phyloP scores from a whole-genome alignment of 176 grass and related monocot genomes.

The Hsuehochloa calcarea region DNA sequence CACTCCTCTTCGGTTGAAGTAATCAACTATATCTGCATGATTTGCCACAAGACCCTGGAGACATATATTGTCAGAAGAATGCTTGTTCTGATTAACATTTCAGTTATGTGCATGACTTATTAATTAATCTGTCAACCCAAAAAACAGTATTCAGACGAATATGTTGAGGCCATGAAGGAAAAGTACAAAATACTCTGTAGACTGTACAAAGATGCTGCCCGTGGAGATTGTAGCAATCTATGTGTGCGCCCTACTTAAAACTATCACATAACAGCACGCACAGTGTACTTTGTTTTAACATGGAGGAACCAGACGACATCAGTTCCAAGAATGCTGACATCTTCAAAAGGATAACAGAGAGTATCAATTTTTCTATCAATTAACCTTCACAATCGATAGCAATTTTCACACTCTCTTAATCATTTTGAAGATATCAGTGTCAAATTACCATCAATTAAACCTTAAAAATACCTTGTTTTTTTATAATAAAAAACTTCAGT shows the following conservation, averaged over 20 bases:
- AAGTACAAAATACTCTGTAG: background rate
- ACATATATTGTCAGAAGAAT: constrained; percentile 27
- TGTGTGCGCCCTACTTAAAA: background rate
- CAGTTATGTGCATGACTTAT: background rate
- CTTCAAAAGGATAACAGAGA: background rate
- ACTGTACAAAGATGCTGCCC: background rate
- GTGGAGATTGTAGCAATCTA: background rate
- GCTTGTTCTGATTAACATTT: background rate
- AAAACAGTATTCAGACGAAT: background rate
- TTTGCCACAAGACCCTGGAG: constrained; percentile 75
- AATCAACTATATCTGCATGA: constrained; percentile 51
- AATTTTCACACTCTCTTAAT: background rate
- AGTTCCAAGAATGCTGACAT: background rate
- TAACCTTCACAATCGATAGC: background rate
- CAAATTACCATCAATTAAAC: background rate
- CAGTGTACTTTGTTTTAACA: background rate
- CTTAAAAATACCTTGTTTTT: background rate
- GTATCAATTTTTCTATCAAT: background rate
- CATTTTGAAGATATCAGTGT: background rate
- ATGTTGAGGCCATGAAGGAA: background rate
- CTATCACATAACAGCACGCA: background rate
- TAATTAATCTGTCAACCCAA: background rate
- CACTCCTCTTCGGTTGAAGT: constrained; percentile 66
- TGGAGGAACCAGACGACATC: background rate
- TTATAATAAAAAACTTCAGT: background rate